phyloP scores from a whole-genome alignment of 164 flowering plant species.

The Aristolochia californica region DNA sequence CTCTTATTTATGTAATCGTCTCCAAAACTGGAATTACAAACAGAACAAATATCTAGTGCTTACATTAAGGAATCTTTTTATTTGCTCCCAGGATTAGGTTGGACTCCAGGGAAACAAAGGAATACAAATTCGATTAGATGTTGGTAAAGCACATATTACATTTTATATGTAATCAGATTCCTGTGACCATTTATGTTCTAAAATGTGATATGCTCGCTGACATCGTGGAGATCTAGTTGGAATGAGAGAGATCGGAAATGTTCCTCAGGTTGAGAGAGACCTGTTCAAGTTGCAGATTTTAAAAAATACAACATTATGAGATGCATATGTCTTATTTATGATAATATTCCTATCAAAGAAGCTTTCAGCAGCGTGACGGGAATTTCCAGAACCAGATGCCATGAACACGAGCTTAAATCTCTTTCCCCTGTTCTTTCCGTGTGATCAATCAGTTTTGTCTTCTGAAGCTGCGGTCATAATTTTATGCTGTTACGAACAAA shows the following conservation, averaged over 20 bases:
- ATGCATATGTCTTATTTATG: constrained; percentile 2
- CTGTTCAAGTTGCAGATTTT: neutral
- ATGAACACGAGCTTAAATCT: neutral
- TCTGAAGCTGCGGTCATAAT: neutral
- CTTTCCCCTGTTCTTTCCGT: neutral
- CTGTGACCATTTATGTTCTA: neutral
- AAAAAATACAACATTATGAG: neutral
- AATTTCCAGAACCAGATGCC: constrained; percentile 18
- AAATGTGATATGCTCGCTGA: neutral
- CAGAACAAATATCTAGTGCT: no score
- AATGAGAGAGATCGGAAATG: neutral
- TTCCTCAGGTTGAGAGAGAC: neutral
- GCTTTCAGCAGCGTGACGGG: neutral
- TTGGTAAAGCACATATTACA: neutral
- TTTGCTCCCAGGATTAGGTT: no score
- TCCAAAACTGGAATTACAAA: no score
- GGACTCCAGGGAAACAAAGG: no score
- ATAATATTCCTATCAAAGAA: constrained; percentile 5
- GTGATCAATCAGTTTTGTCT: neutral
- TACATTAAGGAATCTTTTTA: no score
- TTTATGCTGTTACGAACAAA: neutral
- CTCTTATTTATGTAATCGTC: no score
- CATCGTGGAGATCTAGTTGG: neutral
- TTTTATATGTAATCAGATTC: neutral
- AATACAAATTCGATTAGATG: no score